Evolutionary conservation across 1,284 basidiomycete species (phyloP).

Genomic region (Irpex lacteus): DNA sequence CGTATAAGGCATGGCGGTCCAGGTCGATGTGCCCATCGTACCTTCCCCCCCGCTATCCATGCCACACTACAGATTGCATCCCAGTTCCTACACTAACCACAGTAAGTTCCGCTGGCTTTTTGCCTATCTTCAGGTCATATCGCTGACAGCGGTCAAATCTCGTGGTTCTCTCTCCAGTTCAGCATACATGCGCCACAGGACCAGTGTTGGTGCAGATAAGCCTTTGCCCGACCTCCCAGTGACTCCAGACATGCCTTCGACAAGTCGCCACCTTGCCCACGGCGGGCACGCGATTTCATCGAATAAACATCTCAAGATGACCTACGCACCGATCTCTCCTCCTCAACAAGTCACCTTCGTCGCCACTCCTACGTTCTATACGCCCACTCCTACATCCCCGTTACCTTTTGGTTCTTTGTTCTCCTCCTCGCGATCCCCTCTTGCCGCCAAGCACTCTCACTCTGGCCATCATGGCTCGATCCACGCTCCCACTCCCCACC

Average conservation of each 20-base stretch:
- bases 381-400: background rate
- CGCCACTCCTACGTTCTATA: background rate
- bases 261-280: background rate
- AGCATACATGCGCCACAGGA: background rate
- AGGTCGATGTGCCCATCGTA: no score
- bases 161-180: no score
- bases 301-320: background rate
- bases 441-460: background rate
- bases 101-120: no score
- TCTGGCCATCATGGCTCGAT: background rate
- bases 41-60: no score
- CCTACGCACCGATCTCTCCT: background rate
- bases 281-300: background rate
- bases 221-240: background rate
- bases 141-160: no score
- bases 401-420: background rate
- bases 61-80: no score
- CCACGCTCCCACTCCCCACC: background rate
- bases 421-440: background rate
- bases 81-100: no score
- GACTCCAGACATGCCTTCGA: background rate
- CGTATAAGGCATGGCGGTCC: background rate
- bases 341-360: background rate
- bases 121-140: no score
- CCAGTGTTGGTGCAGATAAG: background rate